Evolutionary conservation across 495 filamentous ascomycete genomes (phyloP), one percentile per base, ranked within the genome.

Genomic region (Patellaria atrata): DNA sequence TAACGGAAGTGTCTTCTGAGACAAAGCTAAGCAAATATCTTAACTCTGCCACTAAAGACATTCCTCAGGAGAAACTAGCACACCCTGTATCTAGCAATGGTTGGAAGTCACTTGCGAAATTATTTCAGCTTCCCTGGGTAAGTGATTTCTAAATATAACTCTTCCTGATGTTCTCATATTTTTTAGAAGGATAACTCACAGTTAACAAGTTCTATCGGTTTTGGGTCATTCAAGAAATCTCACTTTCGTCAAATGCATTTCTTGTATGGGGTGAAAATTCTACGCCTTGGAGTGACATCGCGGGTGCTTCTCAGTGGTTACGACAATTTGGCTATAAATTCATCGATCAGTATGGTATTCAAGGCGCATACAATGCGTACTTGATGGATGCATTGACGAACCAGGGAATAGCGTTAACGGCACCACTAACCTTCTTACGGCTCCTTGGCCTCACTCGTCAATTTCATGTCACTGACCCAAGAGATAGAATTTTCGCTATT

Each of bases 211-310:
- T 43, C 35, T 6, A 30, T 8, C 44, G 44, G 20, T 43, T 47
- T 39, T 47, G 44, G 44, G 44, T 47, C 3, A 14, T 47, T 2
- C 44, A 47, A 32, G 44, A 47, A 17, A 43, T 47, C 23, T 34
- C 37, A 1, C 44, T 47, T 13, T 39, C 44, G 4, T 14, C 8
- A 12, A 5, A 3, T 12, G 44, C 44, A 0, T 33, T 27, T 4
- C 13, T 50, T 12, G 17, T 39, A 4, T 50, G 46, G 46, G 46
- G 46, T 11, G 16, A 30, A 12, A 13, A n/a, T 6, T 11, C 22
- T 1, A 15, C 39, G 12, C 12, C 22, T 4, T 47, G 43, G 43
- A 13, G 38, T n/a, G 26, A 38, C 9, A 19, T 47, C 19, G 23
- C 18, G n/a, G 5, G 7, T 26, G 32, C 19, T 6, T 34, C 2